A percentile compares a stretch with the other conserved stretches of the same genome.
phyloP scores from a whole-genome alignment of 495 filamentous ascomycete species.

The Diplogelasinospora grovesii region DNA sequence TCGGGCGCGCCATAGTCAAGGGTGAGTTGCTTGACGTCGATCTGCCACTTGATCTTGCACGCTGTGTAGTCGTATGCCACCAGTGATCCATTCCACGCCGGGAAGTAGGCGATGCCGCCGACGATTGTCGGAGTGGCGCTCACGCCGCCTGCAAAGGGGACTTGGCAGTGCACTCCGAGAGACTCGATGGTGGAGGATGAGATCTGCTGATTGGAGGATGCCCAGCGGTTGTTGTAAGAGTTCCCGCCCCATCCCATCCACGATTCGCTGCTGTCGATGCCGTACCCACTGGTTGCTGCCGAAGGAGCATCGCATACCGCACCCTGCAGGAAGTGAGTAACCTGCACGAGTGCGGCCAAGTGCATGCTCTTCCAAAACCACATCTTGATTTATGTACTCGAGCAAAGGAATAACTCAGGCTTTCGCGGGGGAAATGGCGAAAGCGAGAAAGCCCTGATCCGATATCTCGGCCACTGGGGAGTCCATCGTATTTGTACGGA shows the following conservation, averaged over 20 bases:
- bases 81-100: slow-evolving; percentile 29
- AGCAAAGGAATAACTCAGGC: too few species aligned
- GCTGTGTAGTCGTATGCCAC: slow-evolving; percentile 25
- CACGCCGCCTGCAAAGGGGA: slow-evolving; percentile 16
- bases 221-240: slow-evolving; percentile 23
- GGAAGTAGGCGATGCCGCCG: slow-evolving; percentile 25
- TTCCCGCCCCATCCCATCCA: slow-evolving; percentile 10
- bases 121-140: slow-evolving; percentile 24
- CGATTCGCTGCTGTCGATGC: too few species aligned
- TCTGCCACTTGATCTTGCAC: slow-evolving; percentile 26
- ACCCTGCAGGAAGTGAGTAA: too few species aligned
- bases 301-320: too few species aligned
- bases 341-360: too few species aligned
- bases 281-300: too few species aligned
- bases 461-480: too few species aligned
- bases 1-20: slow-evolving; percentile 7
- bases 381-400: too few species aligned
- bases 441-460: too few species aligned
- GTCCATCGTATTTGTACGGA: too few species aligned
- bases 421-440: too few species aligned
- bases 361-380: too few species aligned
- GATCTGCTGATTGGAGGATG: slow-evolving; percentile 14
- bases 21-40: slow-evolving; percentile 24
- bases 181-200: slow-evolving; percentile 14
- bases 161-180: slow-evolving; percentile 12